These are phyloP conservation scores for Candida dajiaensis DNA, from an alignment of 805 yeast species.

Conservation along the genomic window DNA sequence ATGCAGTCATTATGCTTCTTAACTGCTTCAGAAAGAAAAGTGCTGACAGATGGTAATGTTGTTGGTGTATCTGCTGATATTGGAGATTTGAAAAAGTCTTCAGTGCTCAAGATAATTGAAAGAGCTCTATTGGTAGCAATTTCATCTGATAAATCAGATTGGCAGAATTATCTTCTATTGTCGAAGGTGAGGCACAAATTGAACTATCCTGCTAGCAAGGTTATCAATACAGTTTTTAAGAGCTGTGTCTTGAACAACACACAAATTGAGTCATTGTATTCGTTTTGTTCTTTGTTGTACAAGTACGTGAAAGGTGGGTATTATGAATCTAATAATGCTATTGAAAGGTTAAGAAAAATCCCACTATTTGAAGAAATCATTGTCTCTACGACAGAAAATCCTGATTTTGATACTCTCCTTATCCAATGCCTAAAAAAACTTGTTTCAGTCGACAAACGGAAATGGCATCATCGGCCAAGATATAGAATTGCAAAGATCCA, in stretches of 20 bases:
- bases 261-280: constrained; percentile 73
- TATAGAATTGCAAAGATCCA: constrained; percentile 63
- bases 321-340: constrained; percentile 33
- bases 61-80: constrained; percentile 4
- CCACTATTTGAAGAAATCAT: constrained; percentile 19
- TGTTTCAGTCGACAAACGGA: constrained; percentile 61
- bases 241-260: constrained; percentile 38
- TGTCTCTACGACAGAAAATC: constrained; percentile 15
- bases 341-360: constrained; percentile 31
- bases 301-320: constrained; percentile 42
- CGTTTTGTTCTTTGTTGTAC: constrained; percentile 48
- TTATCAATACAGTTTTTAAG: constrained; percentile 36
- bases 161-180: constrained; percentile 55
- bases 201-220: constrained; percentile 25
- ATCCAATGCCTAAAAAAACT: constrained; percentile 43
- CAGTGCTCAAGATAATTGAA: constrained; percentile 31
- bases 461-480: constrained; percentile 88
- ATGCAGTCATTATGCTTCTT: constrained; percentile 58
- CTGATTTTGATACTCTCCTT: constrained; percentile 31
- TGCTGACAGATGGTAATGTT: constrained; percentile 20
- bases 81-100: constrained; percentile 1
- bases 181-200: constrained; percentile 56
- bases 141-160: constrained; percentile 39
- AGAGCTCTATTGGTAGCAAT: constrained; percentile 44
- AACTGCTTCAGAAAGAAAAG: constrained; percentile 4